phyloP scores from a whole-genome alignment of 176 grass and related monocot species.

The Carex littledalei region DNA sequence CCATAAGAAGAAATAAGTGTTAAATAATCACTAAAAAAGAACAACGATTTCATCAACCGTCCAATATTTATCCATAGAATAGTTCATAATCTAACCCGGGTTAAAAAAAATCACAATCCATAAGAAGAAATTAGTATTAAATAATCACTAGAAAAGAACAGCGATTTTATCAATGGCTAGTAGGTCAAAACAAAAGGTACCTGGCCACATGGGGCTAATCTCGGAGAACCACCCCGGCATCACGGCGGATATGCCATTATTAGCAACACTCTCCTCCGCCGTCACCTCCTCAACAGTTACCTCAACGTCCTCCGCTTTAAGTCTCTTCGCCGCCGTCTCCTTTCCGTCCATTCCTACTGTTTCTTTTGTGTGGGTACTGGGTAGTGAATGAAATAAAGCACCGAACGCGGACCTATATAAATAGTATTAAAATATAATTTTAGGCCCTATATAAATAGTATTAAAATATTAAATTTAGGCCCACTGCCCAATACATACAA shows the following conservation, averaged over 20 bases:
- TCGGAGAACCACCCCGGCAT: constrained; percentile 98
- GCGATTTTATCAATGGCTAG: background rate
- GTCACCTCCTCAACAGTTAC: constrained; percentile 1
- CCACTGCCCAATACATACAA: background rate
- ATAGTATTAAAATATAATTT: background rate
- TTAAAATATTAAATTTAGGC: background rate
- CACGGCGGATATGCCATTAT: constrained; percentile 77
- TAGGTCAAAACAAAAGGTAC: constrained; percentile 10
- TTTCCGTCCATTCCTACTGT: constrained; percentile 4
- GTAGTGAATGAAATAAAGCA: too few species aligned
- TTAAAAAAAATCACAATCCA: background rate
- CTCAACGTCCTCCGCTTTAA: constrained; percentile 35
- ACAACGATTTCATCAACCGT: background rate
- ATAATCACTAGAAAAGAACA: background rate
- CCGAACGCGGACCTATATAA: background rate
- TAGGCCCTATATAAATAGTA: background rate
- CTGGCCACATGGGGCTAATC: constrained; percentile 98
- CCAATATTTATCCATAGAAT: background rate
- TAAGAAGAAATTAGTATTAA: background rate
- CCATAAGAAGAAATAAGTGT: background rate
- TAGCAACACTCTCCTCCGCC: constrained; percentile 17
- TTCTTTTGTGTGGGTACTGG: background rate
- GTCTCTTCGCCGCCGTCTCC: constrained; percentile 20
- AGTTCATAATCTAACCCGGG: background rate
- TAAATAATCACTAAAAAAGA: background rate